Evolutionary conservation across 352 stramenopile species (phyloP).

Genomic region (Pythium myriotylum): DNA sequence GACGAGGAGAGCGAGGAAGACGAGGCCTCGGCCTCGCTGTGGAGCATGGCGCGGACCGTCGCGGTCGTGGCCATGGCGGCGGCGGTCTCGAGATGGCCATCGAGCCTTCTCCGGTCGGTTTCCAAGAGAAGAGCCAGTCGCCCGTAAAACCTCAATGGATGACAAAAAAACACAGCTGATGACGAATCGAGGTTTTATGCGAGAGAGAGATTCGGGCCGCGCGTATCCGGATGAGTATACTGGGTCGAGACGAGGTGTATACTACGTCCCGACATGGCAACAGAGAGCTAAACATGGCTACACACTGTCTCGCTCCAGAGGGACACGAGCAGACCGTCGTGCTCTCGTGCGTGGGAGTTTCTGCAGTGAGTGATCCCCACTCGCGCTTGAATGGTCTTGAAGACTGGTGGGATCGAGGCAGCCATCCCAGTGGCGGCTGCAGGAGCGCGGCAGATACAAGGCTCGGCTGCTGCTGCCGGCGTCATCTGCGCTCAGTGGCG

Average conservation of each 20-base stretch:
- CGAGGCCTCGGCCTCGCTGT: not conserved
- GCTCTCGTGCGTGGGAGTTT: constrained; percentile 69
- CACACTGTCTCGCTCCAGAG: constrained; percentile 35
- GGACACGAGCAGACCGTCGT: constrained; percentile 45
- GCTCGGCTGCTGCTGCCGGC: constrained; percentile 44
- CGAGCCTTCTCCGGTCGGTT: too few species aligned
- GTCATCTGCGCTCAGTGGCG: constrained; percentile 50
- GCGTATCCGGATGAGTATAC: not conserved
- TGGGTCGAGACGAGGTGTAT: not conserved
- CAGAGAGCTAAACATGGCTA: not conserved
- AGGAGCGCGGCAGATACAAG: constrained; percentile 37
- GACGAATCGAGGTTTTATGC: constrained; percentile 3
- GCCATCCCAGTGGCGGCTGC: constrained; percentile 70
- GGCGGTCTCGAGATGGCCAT: too few species aligned
- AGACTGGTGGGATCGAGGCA: constrained; percentile 12
- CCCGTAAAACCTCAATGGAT: too few species aligned
- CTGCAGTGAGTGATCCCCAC: constrained; percentile 47
- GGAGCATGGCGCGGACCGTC: constrained; percentile 7
- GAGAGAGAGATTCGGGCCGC: too few species aligned
- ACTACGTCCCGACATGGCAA: not conserved
- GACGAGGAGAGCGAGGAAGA: not conserved
- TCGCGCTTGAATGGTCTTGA: too few species aligned
- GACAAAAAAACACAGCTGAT: too few species aligned
- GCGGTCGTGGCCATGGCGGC: constrained; percentile 8
- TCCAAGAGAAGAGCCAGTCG: too few species aligned